Evolutionary conservation across 495 filamentous ascomycete species (phyloP), one percentile per base, ranked within the genome.

Genomic region (Neurospora sp.): DNA sequence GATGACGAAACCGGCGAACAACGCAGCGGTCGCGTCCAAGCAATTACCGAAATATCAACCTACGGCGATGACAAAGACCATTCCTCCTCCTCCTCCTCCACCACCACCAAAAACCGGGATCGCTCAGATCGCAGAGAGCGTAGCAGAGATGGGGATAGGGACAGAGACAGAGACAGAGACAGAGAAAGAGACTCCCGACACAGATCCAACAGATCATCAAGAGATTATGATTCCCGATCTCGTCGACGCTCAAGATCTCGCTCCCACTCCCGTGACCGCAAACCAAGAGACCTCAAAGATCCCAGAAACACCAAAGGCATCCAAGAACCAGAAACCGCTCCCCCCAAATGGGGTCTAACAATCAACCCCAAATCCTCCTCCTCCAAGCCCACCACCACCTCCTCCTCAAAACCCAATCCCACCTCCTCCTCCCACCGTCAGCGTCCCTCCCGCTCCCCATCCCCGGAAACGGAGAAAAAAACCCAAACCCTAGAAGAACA

Each of bases 401-500:
- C n/a, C n/a, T n/a, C n/a, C n/a, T n/a, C n/a, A n/a, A n/a, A n/a
- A n/a, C n/a, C n/a, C n/a, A n/a, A n/a, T n/a, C n/a, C n/a, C n/a
- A n/a, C n/a, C n/a, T n/a, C n/a, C n/a, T 10, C 43, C 43, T 19
- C 17, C 17, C 45, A n/a, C 40, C 7, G 21, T 8, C 42, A 45
- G 19, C 19, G 4, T 10, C 42, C n/a, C 8, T 34, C 54, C 54
- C 28, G 15, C 0, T 66, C 54, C 54, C 28, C 15, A 6, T 66
- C 54, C 17, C 48, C n/a, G 39, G 69, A 70, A 71, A 39, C 37
- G 74, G 79, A 37, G 78, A 80, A 40, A 75, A 80, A 10, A 73
- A 74, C 4, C 72, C 79, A 7, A 79, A 80, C 71, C 90, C 89
- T 31, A 45, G 95, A 98, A 71, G 89, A 95, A 73, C 86, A 91